These are phyloP conservation scores for Hypoxylon subgilvum DNA, from an alignment of 495 filamentous ascomycete genomes.

Conservation along the genomic window DNA sequence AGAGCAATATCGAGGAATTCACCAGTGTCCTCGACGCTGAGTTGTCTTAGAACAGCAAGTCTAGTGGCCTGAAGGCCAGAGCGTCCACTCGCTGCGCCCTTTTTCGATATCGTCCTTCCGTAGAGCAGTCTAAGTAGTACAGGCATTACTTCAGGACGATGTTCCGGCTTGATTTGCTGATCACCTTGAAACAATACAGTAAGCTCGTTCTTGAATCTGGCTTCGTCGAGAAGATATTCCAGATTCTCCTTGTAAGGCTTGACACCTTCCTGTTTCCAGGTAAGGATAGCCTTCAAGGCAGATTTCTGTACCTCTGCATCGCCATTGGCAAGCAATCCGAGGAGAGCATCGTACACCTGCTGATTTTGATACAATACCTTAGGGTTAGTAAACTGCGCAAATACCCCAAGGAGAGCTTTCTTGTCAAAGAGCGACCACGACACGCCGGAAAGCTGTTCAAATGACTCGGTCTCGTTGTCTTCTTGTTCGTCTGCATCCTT, in stretches of 20 bases:
- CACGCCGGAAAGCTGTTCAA: slow-evolving; percentile 58
- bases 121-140: slow-evolving; percentile 88
- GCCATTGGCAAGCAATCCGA: slow-evolving; percentile 79
- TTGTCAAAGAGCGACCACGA: slow-evolving; percentile 68
- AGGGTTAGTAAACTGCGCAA: slow-evolving; percentile 84
- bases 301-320: slow-evolving; percentile 86
- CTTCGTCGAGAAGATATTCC: slow-evolving; percentile 86
- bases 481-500: slow-evolving; percentile 55
- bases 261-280: slow-evolving; percentile 82
- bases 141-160: slow-evolving; percentile 75
- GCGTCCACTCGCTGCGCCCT: slow-evolving; percentile 67
- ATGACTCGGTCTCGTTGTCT: slow-evolving; percentile 41
- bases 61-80: slow-evolving; percentile 69
- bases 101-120: slow-evolving; percentile 82
- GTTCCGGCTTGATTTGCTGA: slow-evolving; percentile 73
- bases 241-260: slow-evolving; percentile 84
- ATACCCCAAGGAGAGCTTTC: slow-evolving; percentile 79
- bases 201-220: slow-evolving; percentile 89
- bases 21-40: slow-evolving; percentile 66
- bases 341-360: slow-evolving; percentile 75
- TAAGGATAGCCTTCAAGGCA: slow-evolving; percentile 80
- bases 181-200: slow-evolving; percentile 84
- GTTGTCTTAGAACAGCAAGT: slow-evolving; percentile 57
- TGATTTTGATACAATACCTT: slow-evolving; percentile 76
- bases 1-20: slow-evolving; percentile 84